Evolutionary conservation across 2,329 filamentous ascomycete genomes (phyloP), one percentile per base, ranked within the genome.

Genomic region (Apiospora aurea): DNA sequence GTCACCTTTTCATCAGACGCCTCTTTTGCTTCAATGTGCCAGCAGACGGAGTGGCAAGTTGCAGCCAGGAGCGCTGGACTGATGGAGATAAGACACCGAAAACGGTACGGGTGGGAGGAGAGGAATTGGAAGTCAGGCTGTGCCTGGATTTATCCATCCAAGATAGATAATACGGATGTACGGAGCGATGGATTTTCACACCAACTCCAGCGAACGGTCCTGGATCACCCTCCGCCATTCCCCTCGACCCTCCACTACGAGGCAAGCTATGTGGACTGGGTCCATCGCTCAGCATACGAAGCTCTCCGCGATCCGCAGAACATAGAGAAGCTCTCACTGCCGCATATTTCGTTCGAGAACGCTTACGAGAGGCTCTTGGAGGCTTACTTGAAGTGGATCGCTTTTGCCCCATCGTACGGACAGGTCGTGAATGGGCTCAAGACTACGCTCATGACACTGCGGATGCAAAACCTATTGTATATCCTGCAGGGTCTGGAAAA

Each of bases 271-370:
- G 49, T 53, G 49, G 49, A 29, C 49, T 53, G 49, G 49, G 49
- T 53, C 24, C 49, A 53, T 16, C 49, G 49, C 24, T 53, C 49
- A 29, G 49, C 49, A 53, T 53, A 53, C 49, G 49, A 53, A 53
- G 49, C 49, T 53, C 24, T 53, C 14, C 4, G 13, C 49, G 24
- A 53, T 29, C 24, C 49, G 49, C 49, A 53, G 24, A 53, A 53
- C 49, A 14, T 53, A 53, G 24, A 53, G 4, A 29, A 53, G 2
- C 14, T 53, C 4, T 26, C 49, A 53, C 49, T 53, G 24, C 49
- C 49, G 24, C 24, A 29, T 29, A 16, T 53, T 13, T 53, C 49
- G 14, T 29, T 16, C 24, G 49, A 53, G 24, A n/a, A 53, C 3
- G 49, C 8, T 5, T 53, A 13, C 24, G 26, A 29, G 49, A 53